These are phyloP conservation scores for Davidsoniella virescens DNA, from an alignment of 2,329 filamentous ascomycete genomes.

Conservation along the genomic window DNA sequence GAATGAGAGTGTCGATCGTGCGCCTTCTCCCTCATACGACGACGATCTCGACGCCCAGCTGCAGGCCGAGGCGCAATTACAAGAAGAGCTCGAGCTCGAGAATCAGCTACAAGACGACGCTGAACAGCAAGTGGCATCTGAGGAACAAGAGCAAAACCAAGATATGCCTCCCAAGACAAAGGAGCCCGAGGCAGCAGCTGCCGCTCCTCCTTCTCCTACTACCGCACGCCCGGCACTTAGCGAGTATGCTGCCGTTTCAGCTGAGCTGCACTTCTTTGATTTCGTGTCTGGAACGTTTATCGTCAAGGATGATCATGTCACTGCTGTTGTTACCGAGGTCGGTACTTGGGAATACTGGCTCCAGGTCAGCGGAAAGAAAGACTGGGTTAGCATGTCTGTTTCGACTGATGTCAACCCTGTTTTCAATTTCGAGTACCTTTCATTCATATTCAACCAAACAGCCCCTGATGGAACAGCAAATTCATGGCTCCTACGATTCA, in stretches of 20 bases:
- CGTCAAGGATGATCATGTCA: slow-evolving; percentile 57
- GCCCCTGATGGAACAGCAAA: slow-evolving; percentile 74
- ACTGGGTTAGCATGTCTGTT: slow-evolving; percentile 77
- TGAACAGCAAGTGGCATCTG: slow-evolving; percentile 31
- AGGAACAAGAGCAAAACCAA: slow-evolving; percentile 24
- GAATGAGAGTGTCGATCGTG: slow-evolving; percentile 32
- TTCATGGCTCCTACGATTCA: slow-evolving; percentile 90
- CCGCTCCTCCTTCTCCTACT: not conserved
- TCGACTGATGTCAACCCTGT: slow-evolving; percentile 90
- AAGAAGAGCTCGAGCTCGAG: slow-evolving; percentile 2
- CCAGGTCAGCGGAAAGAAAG: slow-evolving; percentile 60
- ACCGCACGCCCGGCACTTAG: slow-evolving; percentile 47
- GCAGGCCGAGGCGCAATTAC: slow-evolving; percentile 7
- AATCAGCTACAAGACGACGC: slow-evolving; percentile 4
- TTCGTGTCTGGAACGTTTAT: slow-evolving; percentile 76
- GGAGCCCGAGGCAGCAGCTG: not conserved
- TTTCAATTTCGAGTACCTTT: slow-evolving; percentile 98
- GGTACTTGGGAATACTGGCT: slow-evolving; percentile 94
- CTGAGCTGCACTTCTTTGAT: slow-evolving; percentile 87
- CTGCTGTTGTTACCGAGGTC: slow-evolving; percentile 67
- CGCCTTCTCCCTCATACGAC: slow-evolving; percentile 11
- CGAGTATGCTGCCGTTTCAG: slow-evolving; percentile 56
- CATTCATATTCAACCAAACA: slow-evolving; percentile 98
- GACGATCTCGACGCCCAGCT: slow-evolving; percentile 10
- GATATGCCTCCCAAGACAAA: not conserved